Evolutionary conservation across 1,139 yeast species (phyloP).

Genomic region (Yamadazyma aaseri): DNA sequence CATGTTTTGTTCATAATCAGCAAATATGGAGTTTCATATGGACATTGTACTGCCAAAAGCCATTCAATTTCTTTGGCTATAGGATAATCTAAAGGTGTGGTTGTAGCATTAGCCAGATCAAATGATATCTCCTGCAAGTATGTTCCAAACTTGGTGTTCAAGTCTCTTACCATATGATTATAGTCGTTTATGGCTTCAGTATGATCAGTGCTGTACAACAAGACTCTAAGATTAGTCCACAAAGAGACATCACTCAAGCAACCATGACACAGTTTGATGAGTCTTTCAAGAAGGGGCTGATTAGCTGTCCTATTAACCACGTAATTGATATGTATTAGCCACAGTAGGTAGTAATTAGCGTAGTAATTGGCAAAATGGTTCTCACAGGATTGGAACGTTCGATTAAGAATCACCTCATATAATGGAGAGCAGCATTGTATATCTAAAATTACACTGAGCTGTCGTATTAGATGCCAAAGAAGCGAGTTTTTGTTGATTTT

Average conservation of each 20-base stretch:
- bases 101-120: background rate
- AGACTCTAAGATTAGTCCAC: conserved; percentile 25
- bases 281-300: background rate
- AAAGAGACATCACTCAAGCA: conserved; percentile 33
- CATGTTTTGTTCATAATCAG: conserved; percentile 4
- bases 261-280: conserved; percentile 18
- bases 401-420: conserved; percentile 13
- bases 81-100: conserved; percentile 1
- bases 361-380: conserved; percentile 45
- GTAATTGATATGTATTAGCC: conserved; percentile 24
- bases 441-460: conserved; percentile 20
- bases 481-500: conserved; percentile 44
- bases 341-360: conserved; percentile 32
- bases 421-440: background rate
- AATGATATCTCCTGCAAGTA: background rate
- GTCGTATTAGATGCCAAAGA: conserved; percentile 38
- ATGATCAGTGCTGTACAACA: conserved; percentile 4
- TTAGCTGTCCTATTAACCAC: conserved; percentile 3
- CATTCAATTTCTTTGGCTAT: conserved; percentile 19
- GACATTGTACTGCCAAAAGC: conserved; percentile 24
- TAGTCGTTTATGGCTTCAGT: conserved; percentile 19
- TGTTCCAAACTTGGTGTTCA: conserved; percentile 7
- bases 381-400: conserved; percentile 30
- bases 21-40: conserved; percentile 18
- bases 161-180: conserved; percentile 10